Evolutionary conservation across 1,139 yeast species (phyloP).

Genomic region (Hyphopichia wangnamkhiaoensis): DNA sequence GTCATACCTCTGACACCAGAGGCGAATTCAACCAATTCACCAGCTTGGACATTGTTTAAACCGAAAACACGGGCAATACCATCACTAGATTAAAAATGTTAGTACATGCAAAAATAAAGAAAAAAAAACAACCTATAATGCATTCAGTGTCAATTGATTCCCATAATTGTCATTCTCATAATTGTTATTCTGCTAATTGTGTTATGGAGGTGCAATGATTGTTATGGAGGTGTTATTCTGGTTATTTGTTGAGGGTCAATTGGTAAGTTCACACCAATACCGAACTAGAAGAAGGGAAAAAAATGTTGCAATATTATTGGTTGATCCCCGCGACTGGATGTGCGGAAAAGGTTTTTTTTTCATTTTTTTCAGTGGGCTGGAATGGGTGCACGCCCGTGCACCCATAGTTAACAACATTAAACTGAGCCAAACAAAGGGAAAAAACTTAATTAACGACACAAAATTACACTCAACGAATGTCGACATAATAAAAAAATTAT

Average conservation of each 20-base stretch:
- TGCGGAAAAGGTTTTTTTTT: slow-evolving; percentile 1
- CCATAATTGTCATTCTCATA: no score
- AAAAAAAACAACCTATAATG: no score
- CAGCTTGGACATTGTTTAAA: slow-evolving; percentile 99
- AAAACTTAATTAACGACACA: not conserved
- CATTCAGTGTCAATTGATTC: not conserved
- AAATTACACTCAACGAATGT: not conserved
- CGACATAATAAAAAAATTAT: not conserved
- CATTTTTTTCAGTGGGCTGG: not conserved
- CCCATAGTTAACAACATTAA: not conserved
- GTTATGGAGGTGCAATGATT: no score
- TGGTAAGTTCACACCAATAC: not conserved
- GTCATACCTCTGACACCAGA: slow-evolving; percentile 99
- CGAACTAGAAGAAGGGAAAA: slow-evolving; percentile 1
- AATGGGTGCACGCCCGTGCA: not conserved
- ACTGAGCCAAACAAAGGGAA: not conserved
- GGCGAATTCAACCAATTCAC: slow-evolving; percentile 98
- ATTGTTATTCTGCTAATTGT: no score
- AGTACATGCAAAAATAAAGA: slow-evolving; percentile 14
- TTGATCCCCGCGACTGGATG: not conserved
- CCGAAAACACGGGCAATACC: slow-evolving; percentile 99
- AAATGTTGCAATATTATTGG: slow-evolving; percentile 6
- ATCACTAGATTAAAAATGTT: slow-evolving; percentile 65
- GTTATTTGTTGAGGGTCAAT: not conserved
- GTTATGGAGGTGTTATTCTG: no score